Evolutionary conservation across 2,329 filamentous ascomycete genomes (phyloP).

Genomic region (Scedosporium dehoogii): DNA sequence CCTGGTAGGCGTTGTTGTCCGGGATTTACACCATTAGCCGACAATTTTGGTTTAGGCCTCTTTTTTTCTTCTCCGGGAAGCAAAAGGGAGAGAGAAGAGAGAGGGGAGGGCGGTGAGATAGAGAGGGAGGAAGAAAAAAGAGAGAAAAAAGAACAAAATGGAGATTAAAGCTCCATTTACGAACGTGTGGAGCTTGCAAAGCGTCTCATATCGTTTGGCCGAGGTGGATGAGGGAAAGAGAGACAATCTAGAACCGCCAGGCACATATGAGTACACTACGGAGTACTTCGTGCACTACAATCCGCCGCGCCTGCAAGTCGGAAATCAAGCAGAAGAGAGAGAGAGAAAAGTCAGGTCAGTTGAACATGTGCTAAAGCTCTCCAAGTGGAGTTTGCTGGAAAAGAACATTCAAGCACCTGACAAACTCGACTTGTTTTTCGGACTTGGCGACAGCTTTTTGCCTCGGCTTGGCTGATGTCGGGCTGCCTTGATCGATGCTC

Average conservation of each 20-base stretch:
- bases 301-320: neutral
- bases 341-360: neutral
- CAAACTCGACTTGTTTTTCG: neutral
- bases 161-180: conserved; percentile 1
- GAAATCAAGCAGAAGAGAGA: neutral
- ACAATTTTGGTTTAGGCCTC: neutral
- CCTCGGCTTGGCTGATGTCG: conserved; percentile 2
- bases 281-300: neutral
- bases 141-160: conserved; percentile 2
- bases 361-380: conserved; percentile 1
- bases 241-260: neutral
- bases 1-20: neutral
- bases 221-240: neutral
- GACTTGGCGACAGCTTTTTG: neutral
- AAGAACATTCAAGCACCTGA: neutral
- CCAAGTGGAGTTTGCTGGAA: neutral
- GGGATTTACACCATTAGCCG: neutral
- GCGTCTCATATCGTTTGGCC: neutral
- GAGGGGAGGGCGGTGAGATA: neutral
- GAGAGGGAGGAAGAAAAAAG: neutral
- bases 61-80: neutral
- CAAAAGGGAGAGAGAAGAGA: neutral
- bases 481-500: neutral
- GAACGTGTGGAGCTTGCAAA: conserved; percentile 1
- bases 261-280: neutral